Conservation (phyloP, 164 flowering plant genomes). For the Magnolia sinica region DNA sequence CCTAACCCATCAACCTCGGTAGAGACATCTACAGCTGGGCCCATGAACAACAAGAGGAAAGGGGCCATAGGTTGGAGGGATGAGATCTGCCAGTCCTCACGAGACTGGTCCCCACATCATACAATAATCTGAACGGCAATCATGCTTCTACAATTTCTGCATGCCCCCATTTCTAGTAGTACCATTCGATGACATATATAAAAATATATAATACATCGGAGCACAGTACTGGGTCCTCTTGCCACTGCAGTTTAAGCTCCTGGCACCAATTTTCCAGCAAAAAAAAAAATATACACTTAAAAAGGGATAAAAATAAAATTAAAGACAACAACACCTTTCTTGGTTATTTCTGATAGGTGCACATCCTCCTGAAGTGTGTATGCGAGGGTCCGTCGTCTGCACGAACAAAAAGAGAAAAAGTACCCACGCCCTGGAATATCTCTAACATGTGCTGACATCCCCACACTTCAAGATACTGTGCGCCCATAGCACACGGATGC, state of each 20-base stretch:
- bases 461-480: slow-evolving; percentile 50
- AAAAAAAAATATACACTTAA: slow-evolving; percentile 8
- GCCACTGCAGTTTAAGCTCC: not conserved
- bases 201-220: slow-evolving; percentile 8
- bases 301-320: slow-evolving; percentile 1
- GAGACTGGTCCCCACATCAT: not conserved
- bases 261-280: slow-evolving; percentile 4
- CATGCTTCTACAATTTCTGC: not conserved
- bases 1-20: too few relatives aligned
- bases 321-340: not conserved
- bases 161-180: not conserved
- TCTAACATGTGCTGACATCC: not conserved
- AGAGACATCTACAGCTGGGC: too few relatives aligned
- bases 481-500: slow-evolving; percentile 77
- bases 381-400: not conserved
- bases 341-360: too few relatives aligned
- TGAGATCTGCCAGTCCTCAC: too few relatives aligned
- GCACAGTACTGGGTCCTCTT: not conserved
- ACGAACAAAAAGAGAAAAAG: not conserved
- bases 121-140: not conserved
- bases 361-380: not conserved
- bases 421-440: not conserved
- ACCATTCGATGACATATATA: not conserved
- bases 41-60: too few relatives aligned
- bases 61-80: too few relatives aligned